A percentile compares a stretch with the other conserved stretches of the same genome.
phyloP scores from a whole-genome alignment of 2,329 filamentous ascomycete genomes.

The Graphilbum sp. region DNA sequence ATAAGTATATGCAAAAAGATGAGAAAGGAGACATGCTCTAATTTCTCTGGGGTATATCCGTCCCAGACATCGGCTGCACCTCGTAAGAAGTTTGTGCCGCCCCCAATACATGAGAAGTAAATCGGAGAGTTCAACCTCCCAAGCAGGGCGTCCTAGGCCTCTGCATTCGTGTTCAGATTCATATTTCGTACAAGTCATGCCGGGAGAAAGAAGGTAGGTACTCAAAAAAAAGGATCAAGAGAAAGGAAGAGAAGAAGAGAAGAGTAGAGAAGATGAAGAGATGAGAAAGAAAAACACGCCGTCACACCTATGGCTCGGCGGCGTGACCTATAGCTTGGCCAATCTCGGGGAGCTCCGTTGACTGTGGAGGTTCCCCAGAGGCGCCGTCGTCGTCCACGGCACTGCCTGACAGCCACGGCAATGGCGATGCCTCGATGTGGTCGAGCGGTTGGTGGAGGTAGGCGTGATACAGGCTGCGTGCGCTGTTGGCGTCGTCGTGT shows the following conservation, averaged over 20 bases:
- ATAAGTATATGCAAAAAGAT: background rate
- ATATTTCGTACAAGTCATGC: background rate
- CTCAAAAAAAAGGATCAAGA: background rate
- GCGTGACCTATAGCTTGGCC: slow-evolving; percentile 38
- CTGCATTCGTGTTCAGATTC: background rate
- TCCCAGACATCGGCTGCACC: too few relatives aligned
- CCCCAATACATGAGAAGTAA: background rate
- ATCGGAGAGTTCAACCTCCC: background rate
- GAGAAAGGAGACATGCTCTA: too few relatives aligned
- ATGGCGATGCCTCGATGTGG: background rate
- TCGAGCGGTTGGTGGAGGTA: slow-evolving; percentile 1
- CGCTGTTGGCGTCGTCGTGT: background rate
- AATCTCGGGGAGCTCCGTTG: slow-evolving; percentile 25
- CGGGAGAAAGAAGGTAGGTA: background rate
- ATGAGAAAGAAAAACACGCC: background rate
- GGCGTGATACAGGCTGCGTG: slow-evolving; percentile 2
- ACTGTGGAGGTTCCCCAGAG: background rate
- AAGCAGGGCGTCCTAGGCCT: background rate
- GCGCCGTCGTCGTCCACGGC: slow-evolving; percentile 25
- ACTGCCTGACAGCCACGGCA: background rate
- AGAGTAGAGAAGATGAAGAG: background rate
- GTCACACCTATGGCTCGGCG: too few relatives aligned
- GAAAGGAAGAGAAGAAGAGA: too few relatives aligned
- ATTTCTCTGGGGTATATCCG: too few relatives aligned
- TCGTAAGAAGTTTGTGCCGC: too few relatives aligned